These are phyloP conservation scores for Oxytropis ochrocephala DNA, from an alignment of 306 rosid genomes.

Conservation along the genomic window DNA sequence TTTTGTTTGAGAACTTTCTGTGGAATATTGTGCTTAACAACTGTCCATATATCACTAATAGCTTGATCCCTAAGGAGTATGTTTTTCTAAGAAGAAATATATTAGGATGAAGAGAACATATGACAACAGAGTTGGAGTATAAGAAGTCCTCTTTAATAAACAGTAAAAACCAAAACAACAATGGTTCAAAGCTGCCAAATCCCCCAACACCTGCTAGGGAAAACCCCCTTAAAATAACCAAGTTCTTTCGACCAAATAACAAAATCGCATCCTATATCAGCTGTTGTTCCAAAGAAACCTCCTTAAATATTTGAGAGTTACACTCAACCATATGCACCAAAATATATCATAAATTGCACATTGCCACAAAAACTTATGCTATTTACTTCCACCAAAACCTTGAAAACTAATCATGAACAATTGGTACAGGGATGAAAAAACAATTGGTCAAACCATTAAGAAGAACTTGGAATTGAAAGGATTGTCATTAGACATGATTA, in stretches of 20 bases:
- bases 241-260: not conserved
- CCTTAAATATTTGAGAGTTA: too few relatives aligned
- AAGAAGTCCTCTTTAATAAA: not conserved
- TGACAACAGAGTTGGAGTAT: not conserved
- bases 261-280: not conserved
- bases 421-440: not conserved
- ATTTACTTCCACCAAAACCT: too few relatives aligned
- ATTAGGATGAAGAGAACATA: not conserved
- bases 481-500: too few relatives aligned
- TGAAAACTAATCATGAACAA: not conserved
- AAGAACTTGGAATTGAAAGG: not conserved
- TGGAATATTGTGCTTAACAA: slow-evolving; percentile 6
- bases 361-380: too few relatives aligned
- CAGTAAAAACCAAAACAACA: not conserved
- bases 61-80: not conserved
- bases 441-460: not conserved
- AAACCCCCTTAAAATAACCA: not conserved
- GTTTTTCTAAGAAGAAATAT: not conserved
- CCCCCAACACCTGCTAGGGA: not conserved
- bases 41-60: not conserved
- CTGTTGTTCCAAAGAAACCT: not conserved
- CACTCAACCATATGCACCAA: too few relatives aligned
- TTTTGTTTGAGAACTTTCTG: not conserved
- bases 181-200: slow-evolving; percentile 3
- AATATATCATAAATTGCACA: too few relatives aligned